Evolutionary conservation across 352 stramenopile genomes (phyloP).

Genomic region (Phytopythium montanum): DNA sequence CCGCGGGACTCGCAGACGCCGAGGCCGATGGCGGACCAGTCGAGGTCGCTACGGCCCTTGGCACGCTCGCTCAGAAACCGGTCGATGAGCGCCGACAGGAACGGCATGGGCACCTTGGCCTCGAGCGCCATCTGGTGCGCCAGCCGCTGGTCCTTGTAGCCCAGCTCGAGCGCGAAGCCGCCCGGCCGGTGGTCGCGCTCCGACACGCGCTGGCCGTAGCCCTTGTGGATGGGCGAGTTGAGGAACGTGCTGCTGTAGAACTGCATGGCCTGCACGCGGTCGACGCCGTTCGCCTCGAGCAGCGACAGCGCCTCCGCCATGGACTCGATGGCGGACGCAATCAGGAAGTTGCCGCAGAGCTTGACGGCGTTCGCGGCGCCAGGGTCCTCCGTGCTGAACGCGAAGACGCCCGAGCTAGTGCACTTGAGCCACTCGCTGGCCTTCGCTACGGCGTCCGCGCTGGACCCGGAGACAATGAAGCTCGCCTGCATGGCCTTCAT

Average conservation of each 20-base stretch:
- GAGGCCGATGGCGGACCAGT: constrained; percentile 76
- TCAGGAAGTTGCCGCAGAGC: constrained; percentile 80
- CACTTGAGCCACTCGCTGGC: constrained; percentile 37
- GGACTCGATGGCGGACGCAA: constrained; percentile 72
- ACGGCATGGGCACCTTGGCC: constrained; percentile 65
- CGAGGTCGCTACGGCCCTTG: constrained; percentile 55
- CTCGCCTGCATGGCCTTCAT: constrained; percentile 66
- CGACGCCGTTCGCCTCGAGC: constrained; percentile 63
- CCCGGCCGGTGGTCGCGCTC: constrained; percentile 66
- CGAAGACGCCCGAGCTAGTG: constrained; percentile 37
- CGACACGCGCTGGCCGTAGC: constrained; percentile 74
- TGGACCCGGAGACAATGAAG: constrained; percentile 54
- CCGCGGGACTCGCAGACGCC: constrained; percentile 52
- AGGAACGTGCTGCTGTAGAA: constrained; percentile 82
- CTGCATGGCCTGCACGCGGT: constrained; percentile 67
- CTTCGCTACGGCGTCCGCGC: constrained; percentile 22
- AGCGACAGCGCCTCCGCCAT: constrained; percentile 70
- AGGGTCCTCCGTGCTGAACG: constrained; percentile 49
- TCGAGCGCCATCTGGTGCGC: constrained; percentile 53
- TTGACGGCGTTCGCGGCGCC: constrained; percentile 76
- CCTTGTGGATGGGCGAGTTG: constrained; percentile 77
- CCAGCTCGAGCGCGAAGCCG: constrained; percentile 71
- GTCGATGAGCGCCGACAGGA: constrained; percentile 69
- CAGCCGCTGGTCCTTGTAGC: constrained; percentile 70
- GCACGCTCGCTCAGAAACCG: constrained; percentile 59